Conservation (phyloP, 2,329 filamentous ascomycete species). For the Cladosporium austrohemisphaericum region DNA sequence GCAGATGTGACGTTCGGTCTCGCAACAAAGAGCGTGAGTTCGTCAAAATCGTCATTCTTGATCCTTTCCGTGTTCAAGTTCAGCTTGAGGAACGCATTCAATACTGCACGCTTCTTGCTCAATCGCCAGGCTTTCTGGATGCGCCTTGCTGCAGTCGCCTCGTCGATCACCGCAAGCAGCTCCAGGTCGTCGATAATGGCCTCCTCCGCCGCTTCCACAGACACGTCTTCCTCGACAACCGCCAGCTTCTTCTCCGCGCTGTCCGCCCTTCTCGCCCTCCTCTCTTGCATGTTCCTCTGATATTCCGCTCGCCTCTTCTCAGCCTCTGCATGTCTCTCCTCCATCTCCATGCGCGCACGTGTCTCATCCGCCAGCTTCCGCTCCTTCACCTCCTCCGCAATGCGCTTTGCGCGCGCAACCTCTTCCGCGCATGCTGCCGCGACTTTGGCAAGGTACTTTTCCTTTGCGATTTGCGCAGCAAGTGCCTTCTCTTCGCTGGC, state of each 20-base stretch:
- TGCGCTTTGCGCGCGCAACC: constrained; percentile 74
- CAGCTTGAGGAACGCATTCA: constrained; percentile 63
- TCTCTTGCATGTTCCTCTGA: constrained; percentile 47
- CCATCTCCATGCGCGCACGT: constrained; percentile 69
- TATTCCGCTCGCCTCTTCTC: constrained; percentile 62
- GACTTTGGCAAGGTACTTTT: constrained; percentile 78
- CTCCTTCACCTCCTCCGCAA: constrained; percentile 79
- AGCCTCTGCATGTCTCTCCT: constrained; percentile 74
- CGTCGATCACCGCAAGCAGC: constrained; percentile 42
- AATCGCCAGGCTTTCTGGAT: constrained; percentile 71
- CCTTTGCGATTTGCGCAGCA: constrained; percentile 72
- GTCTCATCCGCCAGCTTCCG: constrained; percentile 70
- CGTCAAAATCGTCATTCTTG: constrained; percentile 66
- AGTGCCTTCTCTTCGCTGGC: constrained; percentile 72
- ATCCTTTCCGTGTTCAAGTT: constrained; percentile 69
- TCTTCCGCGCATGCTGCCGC: constrained; percentile 78
- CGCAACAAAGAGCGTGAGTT: constrained; percentile 65
- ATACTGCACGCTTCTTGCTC: constrained; percentile 53
- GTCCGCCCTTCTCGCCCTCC: constrained; percentile 38
- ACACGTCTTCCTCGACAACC: constrained; percentile 47
- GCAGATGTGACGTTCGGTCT: constrained; percentile 62
- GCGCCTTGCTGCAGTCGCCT: constrained; percentile 59
- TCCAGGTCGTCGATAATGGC: constrained; percentile 31
- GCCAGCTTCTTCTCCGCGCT: constrained; percentile 49
- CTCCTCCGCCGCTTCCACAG: constrained; percentile 45